Evolutionary conservation across 2,329 filamentous ascomycete genomes (phyloP).

Genomic region (Hypoxylon sp.): DNA sequence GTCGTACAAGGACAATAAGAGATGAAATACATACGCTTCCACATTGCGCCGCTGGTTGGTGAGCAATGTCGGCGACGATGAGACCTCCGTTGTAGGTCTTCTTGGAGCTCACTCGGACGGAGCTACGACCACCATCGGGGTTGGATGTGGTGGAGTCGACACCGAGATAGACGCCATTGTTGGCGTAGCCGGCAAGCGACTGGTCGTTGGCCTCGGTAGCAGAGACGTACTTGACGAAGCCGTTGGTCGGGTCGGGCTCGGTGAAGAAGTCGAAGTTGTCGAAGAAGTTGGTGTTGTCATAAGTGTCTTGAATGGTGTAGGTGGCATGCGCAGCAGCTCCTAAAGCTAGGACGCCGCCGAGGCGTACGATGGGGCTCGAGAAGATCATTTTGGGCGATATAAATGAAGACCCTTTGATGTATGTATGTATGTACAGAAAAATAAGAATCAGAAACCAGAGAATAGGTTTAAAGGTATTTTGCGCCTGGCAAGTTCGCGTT

Average conservation of each 20-base stretch:
- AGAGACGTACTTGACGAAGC: slow-evolving; percentile 76
- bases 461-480: slow-evolving; percentile 22
- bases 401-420: slow-evolving; percentile 22
- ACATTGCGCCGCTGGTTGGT: slow-evolving; percentile 78
- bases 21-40: slow-evolving; percentile 61
- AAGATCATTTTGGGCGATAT: slow-evolving; percentile 35
- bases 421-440: slow-evolving; percentile 20
- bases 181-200: slow-evolving; percentile 65
- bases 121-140: slow-evolving; percentile 68
- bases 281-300: slow-evolving; percentile 65
- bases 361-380: slow-evolving; percentile 36
- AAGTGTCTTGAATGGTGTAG: slow-evolving; percentile 59
- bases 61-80: slow-evolving; percentile 75
- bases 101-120: slow-evolving; percentile 74
- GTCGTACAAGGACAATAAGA: too few species aligned
- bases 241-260: slow-evolving; percentile 73
- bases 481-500: slow-evolving; percentile 39
- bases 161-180: slow-evolving; percentile 71
- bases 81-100: slow-evolving; percentile 73
- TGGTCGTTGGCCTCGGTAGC: slow-evolving; percentile 63
- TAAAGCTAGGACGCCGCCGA: slow-evolving; percentile 39
- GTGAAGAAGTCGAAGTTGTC: slow-evolving; percentile 64
- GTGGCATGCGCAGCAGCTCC: slow-evolving; percentile 37
- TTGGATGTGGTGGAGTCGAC: slow-evolving; percentile 69
- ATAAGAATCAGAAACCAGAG: slow-evolving; percentile 4